Base-by-base conservation (phyloP, 192 early-diverging fungal species). In the Dispira parvispora region DNA sequence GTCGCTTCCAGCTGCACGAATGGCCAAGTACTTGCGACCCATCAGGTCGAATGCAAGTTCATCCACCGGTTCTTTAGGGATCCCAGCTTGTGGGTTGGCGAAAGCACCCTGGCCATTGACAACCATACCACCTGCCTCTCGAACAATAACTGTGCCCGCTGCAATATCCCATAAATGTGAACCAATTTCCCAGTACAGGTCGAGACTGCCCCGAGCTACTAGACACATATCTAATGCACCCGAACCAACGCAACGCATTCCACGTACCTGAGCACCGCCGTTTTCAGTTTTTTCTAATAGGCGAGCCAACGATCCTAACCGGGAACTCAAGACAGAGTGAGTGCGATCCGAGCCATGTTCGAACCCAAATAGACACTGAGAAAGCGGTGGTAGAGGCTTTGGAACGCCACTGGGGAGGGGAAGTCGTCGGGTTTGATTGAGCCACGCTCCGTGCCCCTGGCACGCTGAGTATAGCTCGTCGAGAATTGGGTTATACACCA, bases 111-210 rank as follows among this genome's bases (percentile, higher is more conserved):
- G 60, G 20, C 81, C 84, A 32, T 79, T 77, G 23, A 89, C 75
- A 16, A 90, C 81, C 2, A 83, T 62, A 18, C 95, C 91, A 16
- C 95, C 92, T 9, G 92, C 73, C 68, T 98, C 93, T 16, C 71
- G 67, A 8, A 95, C 70, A 68, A 98, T 87, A 16, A 89, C 77
- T 4, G 82, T 75, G n/a, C 81, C 91, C 18, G 92, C 95, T 21
- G 86, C 84, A 43, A 96, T 85, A 69, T 98, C 95, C 90, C 92
- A 91, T 52, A 63, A 58, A 47, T 73, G 74, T 11, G 67, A 77
- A 8, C 93, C 95, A 46, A 84, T 77, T 69, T 98, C 95, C 89
- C 91, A 98, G 71, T 92, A 96, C 9, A 87, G 67, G 65, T 98
- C 93, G 9, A 84, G 71, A 14, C 80, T 74, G 25, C 92, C 93